phyloP scores from a whole-genome alignment of 805 yeast species.

The Scheffersomyces amazonensis region DNA sequence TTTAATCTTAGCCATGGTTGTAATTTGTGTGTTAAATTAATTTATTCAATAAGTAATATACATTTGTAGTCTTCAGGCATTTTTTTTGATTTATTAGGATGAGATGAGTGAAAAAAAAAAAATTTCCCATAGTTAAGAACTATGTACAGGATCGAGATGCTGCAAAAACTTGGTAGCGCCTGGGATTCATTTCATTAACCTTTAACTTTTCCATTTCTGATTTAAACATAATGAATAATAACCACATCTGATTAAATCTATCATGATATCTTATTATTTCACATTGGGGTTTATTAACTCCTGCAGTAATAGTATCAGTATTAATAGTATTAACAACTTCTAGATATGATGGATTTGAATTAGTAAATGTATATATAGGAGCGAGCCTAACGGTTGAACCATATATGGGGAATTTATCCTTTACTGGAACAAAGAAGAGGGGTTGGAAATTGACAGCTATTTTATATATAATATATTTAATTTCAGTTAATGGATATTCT shows the following conservation, averaged over 20 bases:
- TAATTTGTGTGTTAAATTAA: no score
- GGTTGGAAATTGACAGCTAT: constrained; percentile 18
- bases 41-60: no score
- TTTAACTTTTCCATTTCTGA: background rate
- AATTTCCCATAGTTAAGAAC: background rate
- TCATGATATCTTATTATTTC: background rate
- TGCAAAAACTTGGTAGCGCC: background rate
- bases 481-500: constrained; percentile 21
- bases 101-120: constrained; percentile 1
- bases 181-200: no score
- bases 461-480: constrained; percentile 17
- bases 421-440: constrained; percentile 19
- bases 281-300: background rate
- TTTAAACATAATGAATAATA: background rate
- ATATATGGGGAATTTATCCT: no score
- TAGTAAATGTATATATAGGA: no score
- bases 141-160: background rate
- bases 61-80: no score
- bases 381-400: no score
- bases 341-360: no score
- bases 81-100: background rate
- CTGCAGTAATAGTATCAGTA: background rate
- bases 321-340: no score
- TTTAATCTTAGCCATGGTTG: constrained; percentile 61
- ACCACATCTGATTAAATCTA: constrained; percentile 1